Evolutionary conservation across 305 asterid genomes (phyloP).

Genomic region (Fraxinus albicans): DNA sequence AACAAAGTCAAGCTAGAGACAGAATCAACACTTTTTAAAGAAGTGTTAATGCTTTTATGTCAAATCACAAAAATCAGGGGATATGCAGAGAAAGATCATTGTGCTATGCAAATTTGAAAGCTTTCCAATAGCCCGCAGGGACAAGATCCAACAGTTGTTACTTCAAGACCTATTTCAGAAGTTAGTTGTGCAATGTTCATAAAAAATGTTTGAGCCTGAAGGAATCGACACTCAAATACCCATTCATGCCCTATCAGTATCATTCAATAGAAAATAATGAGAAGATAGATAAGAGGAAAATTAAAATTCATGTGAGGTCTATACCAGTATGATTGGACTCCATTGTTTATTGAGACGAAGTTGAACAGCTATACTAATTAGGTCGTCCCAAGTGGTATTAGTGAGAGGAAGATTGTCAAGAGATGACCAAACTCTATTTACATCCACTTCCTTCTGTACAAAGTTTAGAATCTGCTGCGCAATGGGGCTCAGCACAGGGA

Average conservation of each 20-base stretch:
- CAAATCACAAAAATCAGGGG: not conserved
- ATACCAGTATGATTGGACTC: conserved; percentile 67
- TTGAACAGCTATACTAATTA: conserved; percentile 71
- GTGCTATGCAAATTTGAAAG: not conserved
- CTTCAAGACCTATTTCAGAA: not conserved
- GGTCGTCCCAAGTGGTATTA: conserved; percentile 75
- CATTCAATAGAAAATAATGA: not conserved
- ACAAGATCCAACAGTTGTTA: not conserved
- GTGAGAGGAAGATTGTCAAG: conserved; percentile 67
- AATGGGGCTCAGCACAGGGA: conserved; percentile 78
- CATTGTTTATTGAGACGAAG: conserved; percentile 76
- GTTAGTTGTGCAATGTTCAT: not conserved
- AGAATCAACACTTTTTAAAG: not conserved
- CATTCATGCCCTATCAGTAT: not conserved
- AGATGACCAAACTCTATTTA: conserved; percentile 53
- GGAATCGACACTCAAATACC: not conserved
- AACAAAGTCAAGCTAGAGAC: not conserved
- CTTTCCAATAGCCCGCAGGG: not conserved
- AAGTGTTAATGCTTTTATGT: not conserved
- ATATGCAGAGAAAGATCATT: not conserved
- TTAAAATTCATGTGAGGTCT: not conserved
- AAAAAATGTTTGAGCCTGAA: not conserved
- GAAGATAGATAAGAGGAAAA: not conserved
- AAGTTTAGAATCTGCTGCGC: conserved; percentile 67
- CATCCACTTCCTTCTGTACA: conserved; percentile 52